Conservation (phyloP, 441 rosid genomes). For the Mallotus japonicus region DNA sequence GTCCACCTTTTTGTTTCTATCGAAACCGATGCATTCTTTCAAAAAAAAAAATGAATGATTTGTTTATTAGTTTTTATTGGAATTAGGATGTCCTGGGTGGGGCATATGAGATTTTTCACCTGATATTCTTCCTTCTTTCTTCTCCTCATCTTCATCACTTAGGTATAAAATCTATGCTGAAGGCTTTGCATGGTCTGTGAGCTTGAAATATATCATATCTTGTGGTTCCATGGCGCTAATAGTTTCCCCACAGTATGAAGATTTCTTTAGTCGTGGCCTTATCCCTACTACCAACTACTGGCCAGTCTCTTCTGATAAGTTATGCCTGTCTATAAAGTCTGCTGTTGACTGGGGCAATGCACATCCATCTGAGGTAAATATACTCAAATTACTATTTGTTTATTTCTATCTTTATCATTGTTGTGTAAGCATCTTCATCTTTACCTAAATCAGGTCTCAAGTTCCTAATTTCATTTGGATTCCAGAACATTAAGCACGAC, state of each 20-base stretch:
- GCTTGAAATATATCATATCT: constrained; percentile 81
- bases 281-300: constrained; percentile 65
- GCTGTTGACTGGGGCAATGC: constrained; percentile 90
- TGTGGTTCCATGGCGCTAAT: constrained; percentile 78
- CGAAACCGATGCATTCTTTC: neutral
- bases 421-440: neutral
- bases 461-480: neutral
- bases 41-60: neutral
- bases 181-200: constrained; percentile 96
- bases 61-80: neutral
- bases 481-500: too few relatives aligned
- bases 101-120: neutral
- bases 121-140: neutral
- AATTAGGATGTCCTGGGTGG: neutral
- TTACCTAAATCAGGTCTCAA: neutral
- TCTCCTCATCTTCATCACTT: constrained; percentile 13
- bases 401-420: neutral
- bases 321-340: constrained; percentile 64
- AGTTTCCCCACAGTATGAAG: constrained; percentile 76
- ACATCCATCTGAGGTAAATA: constrained; percentile 53
- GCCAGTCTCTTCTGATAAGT: constrained; percentile 63
- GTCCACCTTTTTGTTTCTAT: neutral
- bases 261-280: constrained; percentile 85
- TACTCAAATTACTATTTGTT: constrained; percentile 3
- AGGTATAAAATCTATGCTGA: constrained; percentile 95